phyloP scores from a whole-genome alignment of 1,284 basidiomycete genomes.

The Austropuccinia psidii region DNA sequence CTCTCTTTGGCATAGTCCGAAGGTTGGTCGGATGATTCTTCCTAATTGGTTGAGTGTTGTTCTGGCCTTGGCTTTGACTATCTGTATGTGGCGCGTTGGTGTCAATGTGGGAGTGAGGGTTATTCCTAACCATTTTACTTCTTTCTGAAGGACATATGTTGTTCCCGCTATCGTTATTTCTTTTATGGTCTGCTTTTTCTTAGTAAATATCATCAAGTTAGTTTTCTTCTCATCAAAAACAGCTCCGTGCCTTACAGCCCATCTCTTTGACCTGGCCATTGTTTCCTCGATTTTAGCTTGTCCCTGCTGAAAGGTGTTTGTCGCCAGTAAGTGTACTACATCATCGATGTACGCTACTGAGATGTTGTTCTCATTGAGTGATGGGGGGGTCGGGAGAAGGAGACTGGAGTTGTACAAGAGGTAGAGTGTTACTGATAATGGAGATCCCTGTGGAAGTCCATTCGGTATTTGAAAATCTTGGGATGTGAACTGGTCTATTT shows the following conservation, averaged over 20 bases:
- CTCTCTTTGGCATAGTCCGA: too few relatives aligned
- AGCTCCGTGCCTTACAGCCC: not conserved
- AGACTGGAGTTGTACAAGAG: not conserved
- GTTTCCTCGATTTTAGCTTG: not conserved
- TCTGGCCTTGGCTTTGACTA: too few relatives aligned
- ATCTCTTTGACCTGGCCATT: not conserved
- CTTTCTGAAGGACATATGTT: not conserved
- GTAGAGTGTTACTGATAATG: not conserved
- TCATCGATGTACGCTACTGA: not conserved
- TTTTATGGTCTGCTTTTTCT: not conserved
- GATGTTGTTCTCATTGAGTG: not conserved
- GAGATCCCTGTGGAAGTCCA: not conserved
- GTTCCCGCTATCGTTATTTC: not conserved
- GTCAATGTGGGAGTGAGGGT: too few relatives aligned
- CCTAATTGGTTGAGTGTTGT: too few relatives aligned
- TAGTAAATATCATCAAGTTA: not conserved
- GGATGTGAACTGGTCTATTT: not conserved
- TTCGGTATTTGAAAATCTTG: not conserved
- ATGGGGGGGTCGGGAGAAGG: not conserved
- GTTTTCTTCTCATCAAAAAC: slow-evolving; percentile 16
- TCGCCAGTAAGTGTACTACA: not conserved
- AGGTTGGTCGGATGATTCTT: too few relatives aligned
- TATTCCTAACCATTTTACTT: slow-evolving; percentile 17
- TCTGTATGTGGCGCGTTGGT: too few relatives aligned
- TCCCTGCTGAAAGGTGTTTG: not conserved